Evolutionary conservation across 306 rosid species (phyloP), one percentile per base, ranked within the genome.

Genomic region (Dalbergia cultrata): DNA sequence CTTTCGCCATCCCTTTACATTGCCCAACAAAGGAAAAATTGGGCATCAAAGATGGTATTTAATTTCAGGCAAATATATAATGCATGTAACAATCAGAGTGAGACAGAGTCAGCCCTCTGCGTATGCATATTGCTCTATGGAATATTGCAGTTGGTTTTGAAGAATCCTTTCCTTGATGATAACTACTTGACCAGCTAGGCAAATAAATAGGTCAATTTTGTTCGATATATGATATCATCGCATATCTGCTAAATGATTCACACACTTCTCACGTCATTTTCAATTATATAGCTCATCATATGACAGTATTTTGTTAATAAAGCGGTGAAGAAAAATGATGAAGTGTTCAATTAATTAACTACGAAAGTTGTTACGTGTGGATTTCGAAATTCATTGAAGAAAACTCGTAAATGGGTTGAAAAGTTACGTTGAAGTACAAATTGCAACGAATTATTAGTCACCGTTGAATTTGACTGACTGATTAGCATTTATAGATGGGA

Each of bases 181-280:
- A 65, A 66, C 67, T 77, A 66, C 71, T 66, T 54, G 56, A 77
- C 66, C 31, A 7, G 9, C 8, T 47, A 50, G 6, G 8, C 65
- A 50, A 52, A 66, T 47, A 47, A 8, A 44, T 49, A 18, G 61
- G 65, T 65, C 73, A 19, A 77, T 65, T 77, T 66, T n/a, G 19
- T 75, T 31, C 45, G 0, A 22, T 16, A 45, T 74, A 34, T 26
- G 31, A 26, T 26, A 26, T 34, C 35, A 13, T 65, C 31, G 7
- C 45, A 77, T 26, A 26, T 54, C 53, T 11, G 43, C 5, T 50
- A 77, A 19, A 21, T 66, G 65, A 66, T 54, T 53, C 22, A 77
- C 22, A 26, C 72, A 57, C 81, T 66, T 64, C 54, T 77, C 58
- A 14, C 67, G 45, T 47, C 39, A 63, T 63, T 76, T 76, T 75